Evolutionary conservation across 2,329 filamentous ascomycete genomes (phyloP).

Genomic region (Clonostachys chloroleuca): DNA sequence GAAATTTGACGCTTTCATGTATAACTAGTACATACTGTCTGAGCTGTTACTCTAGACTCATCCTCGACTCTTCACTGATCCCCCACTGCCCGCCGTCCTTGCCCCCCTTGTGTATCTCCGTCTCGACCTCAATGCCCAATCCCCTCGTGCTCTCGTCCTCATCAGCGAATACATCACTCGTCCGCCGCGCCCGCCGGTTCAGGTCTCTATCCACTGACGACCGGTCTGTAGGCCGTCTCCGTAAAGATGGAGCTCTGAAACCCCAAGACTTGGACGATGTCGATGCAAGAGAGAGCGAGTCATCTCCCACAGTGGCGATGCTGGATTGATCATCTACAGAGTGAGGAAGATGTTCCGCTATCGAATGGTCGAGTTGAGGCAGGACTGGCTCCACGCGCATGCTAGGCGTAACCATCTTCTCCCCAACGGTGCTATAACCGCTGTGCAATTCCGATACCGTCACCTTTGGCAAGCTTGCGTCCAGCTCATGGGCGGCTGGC

Average conservation of each 20-base stretch:
- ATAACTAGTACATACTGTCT: background rate
- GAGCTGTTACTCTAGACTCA: constrained; percentile 65
- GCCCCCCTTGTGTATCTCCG: constrained; percentile 48
- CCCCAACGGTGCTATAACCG: constrained; percentile 26
- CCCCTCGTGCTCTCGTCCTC: constrained; percentile 33
- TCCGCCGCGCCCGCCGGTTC: constrained; percentile 29
- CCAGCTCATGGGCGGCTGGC: constrained; percentile 26
- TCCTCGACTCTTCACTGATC: constrained; percentile 77
- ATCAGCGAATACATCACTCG: constrained; percentile 37
- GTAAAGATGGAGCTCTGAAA: constrained; percentile 30
- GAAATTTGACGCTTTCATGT: too few species aligned
- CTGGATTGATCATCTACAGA: constrained; percentile 10
- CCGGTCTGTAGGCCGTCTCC: constrained; percentile 8
- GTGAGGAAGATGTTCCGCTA: constrained; percentile 4
- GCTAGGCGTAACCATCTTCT: constrained; percentile 25
- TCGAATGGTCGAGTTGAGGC: constrained; percentile 4
- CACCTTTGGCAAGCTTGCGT: constrained; percentile 23
- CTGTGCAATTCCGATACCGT: constrained; percentile 14
- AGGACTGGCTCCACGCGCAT: constrained; percentile 6
- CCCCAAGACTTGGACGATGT: constrained; percentile 36
- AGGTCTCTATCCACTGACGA: constrained; percentile 7
- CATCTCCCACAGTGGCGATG: constrained; percentile 21
- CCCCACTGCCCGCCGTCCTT: constrained; percentile 65
- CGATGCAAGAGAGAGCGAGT: constrained; percentile 39
- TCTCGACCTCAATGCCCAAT: constrained; percentile 38